phyloP scores from a whole-genome alignment of 1,284 basidiomycete genomes.

The Marasmius oreades region DNA sequence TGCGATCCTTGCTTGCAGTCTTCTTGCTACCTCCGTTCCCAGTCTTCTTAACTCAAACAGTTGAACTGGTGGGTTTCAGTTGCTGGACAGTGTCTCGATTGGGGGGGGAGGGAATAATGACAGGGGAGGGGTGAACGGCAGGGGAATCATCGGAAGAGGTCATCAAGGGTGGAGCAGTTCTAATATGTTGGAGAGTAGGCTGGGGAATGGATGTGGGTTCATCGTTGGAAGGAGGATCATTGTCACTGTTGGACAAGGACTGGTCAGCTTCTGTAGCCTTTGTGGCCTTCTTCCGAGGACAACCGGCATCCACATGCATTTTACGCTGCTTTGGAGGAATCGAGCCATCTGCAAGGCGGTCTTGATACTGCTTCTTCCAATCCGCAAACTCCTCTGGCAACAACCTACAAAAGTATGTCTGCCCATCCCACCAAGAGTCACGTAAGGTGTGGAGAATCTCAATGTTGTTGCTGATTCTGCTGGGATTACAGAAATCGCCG shows the following conservation, averaged over 20 bases:
- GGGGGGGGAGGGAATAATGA: no score
- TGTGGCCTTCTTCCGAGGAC: not conserved
- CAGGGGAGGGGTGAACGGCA: no score
- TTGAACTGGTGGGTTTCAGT: no score
- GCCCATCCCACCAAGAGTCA: not conserved
- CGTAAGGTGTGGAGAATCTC: not conserved
- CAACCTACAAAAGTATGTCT: not conserved
- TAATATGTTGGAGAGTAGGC: no score
- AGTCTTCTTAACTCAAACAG: no score
- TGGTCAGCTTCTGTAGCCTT: not conserved
- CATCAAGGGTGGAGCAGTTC: no score
- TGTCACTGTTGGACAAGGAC: no score
- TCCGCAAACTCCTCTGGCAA: not conserved
- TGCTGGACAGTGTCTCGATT: no score
- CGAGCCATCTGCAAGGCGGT: not conserved
- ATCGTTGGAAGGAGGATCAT: not conserved
- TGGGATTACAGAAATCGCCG: conserved; percentile 19
- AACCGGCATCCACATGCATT: not conserved
- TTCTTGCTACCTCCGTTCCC: no score
- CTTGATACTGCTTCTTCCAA: not conserved
- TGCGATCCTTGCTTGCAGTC: no score
- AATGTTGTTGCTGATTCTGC: not conserved
- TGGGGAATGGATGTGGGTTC: not conserved
- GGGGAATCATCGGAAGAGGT: no score
- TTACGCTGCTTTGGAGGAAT: not conserved